Conservation (phyloP, 2,329 filamentous ascomycete genomes). For the Orbilia ellipsospora region DNA sequence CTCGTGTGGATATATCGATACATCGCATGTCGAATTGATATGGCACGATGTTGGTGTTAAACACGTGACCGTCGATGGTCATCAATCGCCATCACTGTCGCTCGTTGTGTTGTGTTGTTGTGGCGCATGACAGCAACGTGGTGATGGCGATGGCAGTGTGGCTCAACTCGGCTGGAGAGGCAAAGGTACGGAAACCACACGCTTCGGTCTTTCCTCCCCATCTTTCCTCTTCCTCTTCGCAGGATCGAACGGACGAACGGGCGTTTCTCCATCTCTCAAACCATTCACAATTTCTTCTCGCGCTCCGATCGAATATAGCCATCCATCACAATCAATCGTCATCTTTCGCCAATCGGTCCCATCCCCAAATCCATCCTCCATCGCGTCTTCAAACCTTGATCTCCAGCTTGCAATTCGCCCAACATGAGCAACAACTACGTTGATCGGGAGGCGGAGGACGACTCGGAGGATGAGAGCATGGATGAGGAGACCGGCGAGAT, state of each 20-base stretch:
- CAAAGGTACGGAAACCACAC: constrained; percentile 25
- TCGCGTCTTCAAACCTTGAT: constrained; percentile 36
- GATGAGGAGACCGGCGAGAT: constrained; percentile 78
- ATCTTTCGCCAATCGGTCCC: constrained; percentile 10
- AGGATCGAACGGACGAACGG: constrained; percentile 16
- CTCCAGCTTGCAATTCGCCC: constrained; percentile 31
- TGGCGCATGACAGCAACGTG: constrained; percentile 13
- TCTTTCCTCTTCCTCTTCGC: constrained; percentile 28
- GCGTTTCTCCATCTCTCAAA: constrained; percentile 15
- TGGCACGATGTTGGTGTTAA: background rate
- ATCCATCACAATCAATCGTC: background rate
- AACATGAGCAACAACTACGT: constrained; percentile 77
- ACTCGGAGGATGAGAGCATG: constrained; percentile 82
- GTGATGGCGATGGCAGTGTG: constrained; percentile 22
- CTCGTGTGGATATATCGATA: background rate
- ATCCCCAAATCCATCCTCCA: constrained; percentile 10
- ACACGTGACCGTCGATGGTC: background rate
- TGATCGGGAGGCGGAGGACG: constrained; percentile 84
- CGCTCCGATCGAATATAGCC: background rate
- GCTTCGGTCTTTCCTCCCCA: constrained; percentile 3
- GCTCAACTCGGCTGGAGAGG: constrained; percentile 39
- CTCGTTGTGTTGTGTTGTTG: constrained; percentile 7
- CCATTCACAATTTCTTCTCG: constrained; percentile 17
- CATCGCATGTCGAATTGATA: no score
- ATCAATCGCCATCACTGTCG: background rate